Evolutionary conservation across 2,329 filamentous ascomycete species (phyloP).

Genomic region (Beauveria sp.): DNA sequence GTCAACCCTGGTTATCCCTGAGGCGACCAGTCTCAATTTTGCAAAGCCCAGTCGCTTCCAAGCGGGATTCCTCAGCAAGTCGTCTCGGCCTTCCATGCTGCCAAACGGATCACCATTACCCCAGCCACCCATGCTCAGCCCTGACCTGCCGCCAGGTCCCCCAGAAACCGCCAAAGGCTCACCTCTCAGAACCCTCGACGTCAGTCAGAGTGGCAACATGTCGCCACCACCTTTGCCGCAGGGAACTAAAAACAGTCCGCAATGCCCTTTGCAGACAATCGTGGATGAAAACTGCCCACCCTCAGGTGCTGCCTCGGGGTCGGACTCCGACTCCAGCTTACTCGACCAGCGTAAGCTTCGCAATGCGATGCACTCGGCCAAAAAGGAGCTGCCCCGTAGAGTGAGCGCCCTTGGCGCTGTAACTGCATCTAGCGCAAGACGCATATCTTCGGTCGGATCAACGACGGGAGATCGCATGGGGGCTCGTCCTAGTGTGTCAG

Average conservation of each 20-base stretch:
- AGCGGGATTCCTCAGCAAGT: slow-evolving; percentile 71
- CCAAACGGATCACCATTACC: slow-evolving; percentile 54
- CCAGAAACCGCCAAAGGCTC: slow-evolving; percentile 25
- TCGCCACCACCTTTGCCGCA: slow-evolving; percentile 34
- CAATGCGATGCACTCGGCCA: slow-evolving; percentile 45
- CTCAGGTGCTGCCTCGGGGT: slow-evolving; percentile 27
- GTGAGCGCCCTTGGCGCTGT: slow-evolving; percentile 30
- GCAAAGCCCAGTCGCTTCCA: slow-evolving; percentile 72
- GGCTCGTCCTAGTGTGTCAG: slow-evolving; percentile 30
- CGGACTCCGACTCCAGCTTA: slow-evolving; percentile 41
- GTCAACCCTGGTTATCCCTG: slow-evolving; percentile 50
- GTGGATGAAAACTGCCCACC: slow-evolving; percentile 47
- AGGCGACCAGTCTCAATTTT: slow-evolving; percentile 23
- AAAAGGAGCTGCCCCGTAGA: slow-evolving; percentile 36
- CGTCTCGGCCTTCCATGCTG: slow-evolving; percentile 30
- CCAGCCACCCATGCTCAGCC: slow-evolving; percentile 46
- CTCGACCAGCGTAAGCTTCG: slow-evolving; percentile 49
- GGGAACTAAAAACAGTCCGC: slow-evolving; percentile 24
- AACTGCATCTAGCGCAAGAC: slow-evolving; percentile 29
- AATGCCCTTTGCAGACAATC: slow-evolving; percentile 28
- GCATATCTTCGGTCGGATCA: slow-evolving; percentile 38
- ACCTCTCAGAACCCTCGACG: slow-evolving; percentile 43
- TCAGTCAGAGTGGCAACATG: slow-evolving; percentile 42
- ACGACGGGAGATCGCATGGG: slow-evolving; percentile 19
- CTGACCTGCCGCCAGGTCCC: slow-evolving; percentile 43